These are phyloP conservation scores for Clarireedia hainanense DNA, from an alignment of 2,329 filamentous ascomycete genomes.

Conservation along the genomic window DNA sequence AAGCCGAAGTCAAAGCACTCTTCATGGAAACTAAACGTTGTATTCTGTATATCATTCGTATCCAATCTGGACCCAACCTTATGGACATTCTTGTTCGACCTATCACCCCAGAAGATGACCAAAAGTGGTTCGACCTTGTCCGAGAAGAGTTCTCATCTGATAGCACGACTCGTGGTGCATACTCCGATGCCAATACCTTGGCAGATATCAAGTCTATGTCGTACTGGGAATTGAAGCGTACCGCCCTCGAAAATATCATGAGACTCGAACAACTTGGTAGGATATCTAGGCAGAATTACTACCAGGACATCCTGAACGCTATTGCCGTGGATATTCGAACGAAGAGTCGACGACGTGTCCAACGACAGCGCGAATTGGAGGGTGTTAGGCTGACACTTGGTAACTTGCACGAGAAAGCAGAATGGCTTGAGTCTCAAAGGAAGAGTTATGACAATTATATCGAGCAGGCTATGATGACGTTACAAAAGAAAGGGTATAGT, in stretches of 20 bases:
- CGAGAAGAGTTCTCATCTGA: conserved; percentile 70
- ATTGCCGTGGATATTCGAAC: conserved; percentile 95
- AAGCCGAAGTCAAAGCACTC: conserved; percentile 82
- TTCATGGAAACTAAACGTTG: conserved; percentile 99
- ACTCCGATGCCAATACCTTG: conserved; percentile 75
- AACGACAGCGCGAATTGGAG: conserved; percentile 85
- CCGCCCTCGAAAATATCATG: conserved; percentile 89
- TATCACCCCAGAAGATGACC: conserved; percentile 78
- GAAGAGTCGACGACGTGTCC: conserved; percentile 87
- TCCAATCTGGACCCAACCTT: conserved; percentile 86
- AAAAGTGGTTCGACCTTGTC: conserved; percentile 76
- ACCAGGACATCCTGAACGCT: conserved; percentile 96
- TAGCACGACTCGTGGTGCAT: conserved; percentile 69
- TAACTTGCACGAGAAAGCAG: conserved; percentile 77
- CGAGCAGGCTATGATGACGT: conserved; percentile 93
- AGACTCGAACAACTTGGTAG: conserved; percentile 78
- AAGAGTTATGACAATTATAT: conserved; percentile 99
- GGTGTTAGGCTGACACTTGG: conserved; percentile 67
- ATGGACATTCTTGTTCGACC: conserved; percentile 92
- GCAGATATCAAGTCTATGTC: conserved; percentile 83
- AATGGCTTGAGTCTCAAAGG: conserved; percentile 87
- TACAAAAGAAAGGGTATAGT: conserved; percentile 84
- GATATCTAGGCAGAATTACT: conserved; percentile 80
- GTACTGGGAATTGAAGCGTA: conserved; percentile 88
- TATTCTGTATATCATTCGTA: conserved; percentile 92